These are phyloP conservation scores for Suillus plorans DNA, from an alignment of 768 basidiomycete genomes.

Conservation along the genomic window DNA sequence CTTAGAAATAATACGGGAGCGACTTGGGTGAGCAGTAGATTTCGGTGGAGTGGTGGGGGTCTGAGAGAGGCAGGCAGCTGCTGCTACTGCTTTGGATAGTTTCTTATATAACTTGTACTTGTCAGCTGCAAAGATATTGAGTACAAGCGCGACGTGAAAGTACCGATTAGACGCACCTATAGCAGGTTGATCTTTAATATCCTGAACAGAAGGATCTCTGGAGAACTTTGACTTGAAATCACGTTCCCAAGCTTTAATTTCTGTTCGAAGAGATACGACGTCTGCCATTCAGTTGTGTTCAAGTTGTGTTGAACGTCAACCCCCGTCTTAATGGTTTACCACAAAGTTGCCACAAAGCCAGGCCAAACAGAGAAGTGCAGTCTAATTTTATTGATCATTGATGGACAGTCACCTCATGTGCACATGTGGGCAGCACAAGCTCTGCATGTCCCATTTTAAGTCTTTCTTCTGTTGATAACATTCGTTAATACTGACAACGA, in stretches of 20 bases:
- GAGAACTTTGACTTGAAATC: conserved; percentile 56
- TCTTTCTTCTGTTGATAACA: conserved; percentile 1
- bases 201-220: conserved; percentile 63
- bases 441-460: conserved; percentile 6
- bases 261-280: conserved; percentile 47
- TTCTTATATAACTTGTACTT: conserved; percentile 85
- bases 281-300: conserved; percentile 16
- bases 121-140: conserved; percentile 47
- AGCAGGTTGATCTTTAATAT: conserved; percentile 59
- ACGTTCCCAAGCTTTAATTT: conserved; percentile 81
- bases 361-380: not conserved
- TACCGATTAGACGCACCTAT: conserved; percentile 52
- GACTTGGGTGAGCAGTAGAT: conserved; percentile 24
- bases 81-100: conserved; percentile 49
- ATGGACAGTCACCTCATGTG: not conserved
- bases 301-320: not conserved
- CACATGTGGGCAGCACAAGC: not conserved
- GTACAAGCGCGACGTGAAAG: conserved; percentile 9
- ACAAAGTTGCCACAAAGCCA: not conserved
- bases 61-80: conserved; percentile 38
- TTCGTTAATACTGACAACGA: not conserved
- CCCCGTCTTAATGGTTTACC: not conserved
- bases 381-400: conserved; percentile 1
- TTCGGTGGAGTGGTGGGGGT: conserved; percentile 34
- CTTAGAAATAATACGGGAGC: conserved; percentile 38